These are phyloP conservation scores for Venturia nashicola DNA, from an alignment of 2,329 filamentous ascomycete species.

Conservation along the genomic window DNA sequence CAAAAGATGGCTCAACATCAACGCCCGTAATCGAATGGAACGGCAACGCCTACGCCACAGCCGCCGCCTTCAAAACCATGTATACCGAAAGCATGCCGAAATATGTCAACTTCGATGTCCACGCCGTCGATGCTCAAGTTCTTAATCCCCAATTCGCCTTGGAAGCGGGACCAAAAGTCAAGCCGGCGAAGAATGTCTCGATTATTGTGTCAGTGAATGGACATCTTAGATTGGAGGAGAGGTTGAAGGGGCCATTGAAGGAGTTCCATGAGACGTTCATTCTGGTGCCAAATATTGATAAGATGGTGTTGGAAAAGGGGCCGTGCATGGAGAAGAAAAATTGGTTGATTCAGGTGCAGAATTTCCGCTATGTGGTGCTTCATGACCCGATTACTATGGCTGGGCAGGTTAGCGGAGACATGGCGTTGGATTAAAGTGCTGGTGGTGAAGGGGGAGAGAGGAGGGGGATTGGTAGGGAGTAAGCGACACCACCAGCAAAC, in stretches of 20 bases:
- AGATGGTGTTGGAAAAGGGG: slow-evolving; percentile 16
- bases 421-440: slow-evolving; percentile 1
- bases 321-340: slow-evolving; percentile 20
- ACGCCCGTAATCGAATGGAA: slow-evolving; percentile 66
- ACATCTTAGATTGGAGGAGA: slow-evolving; percentile 51
- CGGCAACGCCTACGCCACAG: slow-evolving; percentile 52
- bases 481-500: not conserved
- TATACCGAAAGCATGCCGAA: slow-evolving; percentile 53
- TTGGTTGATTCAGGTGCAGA: slow-evolving; percentile 31
- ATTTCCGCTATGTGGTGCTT: slow-evolving; percentile 28
- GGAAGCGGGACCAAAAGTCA: slow-evolving; percentile 25
- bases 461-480: not conserved
- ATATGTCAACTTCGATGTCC: slow-evolving; percentile 56
- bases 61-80: slow-evolving; percentile 53
- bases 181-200: slow-evolving; percentile 48
- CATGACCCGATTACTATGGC: slow-evolving; percentile 5
- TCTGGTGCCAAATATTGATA: slow-evolving; percentile 49
- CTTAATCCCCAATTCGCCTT: slow-evolving; percentile 55
- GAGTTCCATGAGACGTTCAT: slow-evolving; percentile 73
- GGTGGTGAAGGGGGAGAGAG: not conserved
- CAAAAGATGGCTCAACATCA: slow-evolving; percentile 36
- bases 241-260: slow-evolving; percentile 47
- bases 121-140: slow-evolving; percentile 66
- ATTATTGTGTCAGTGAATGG: slow-evolving; percentile 65
- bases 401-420: not conserved